Evolutionary conservation across 306 rosid genomes (phyloP), one percentile per base, ranked within the genome.

Genomic region (Dicorynia guianensis): DNA sequence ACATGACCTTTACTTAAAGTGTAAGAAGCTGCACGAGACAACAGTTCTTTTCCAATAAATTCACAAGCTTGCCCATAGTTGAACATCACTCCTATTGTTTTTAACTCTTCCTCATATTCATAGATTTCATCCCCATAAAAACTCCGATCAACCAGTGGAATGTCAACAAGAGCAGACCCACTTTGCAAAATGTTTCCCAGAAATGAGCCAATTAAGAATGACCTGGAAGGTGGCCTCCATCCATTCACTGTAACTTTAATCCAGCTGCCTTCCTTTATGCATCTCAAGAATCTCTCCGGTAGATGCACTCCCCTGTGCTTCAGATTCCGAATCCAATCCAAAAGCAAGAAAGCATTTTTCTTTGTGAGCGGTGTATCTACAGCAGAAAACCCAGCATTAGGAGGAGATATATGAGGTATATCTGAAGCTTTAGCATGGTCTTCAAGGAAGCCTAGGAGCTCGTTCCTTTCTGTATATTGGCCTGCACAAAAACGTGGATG

Each of bases 251-350:
- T 86, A 59, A 82, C 84, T 66, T 77, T 86, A 33, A 93, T 84
- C 93, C 96, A 91, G 38, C 79, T 58, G 6, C 98, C 97, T 56
- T 80, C 89, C 83, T 76, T 83, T 61, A 91, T 76, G 81, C 82
- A 76, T 3, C 58, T 68, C 81, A 88, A 71, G 58, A 93, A 89
- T 55, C 49, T 85, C 54, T 9, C 35, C 0, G 93, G 88, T 14
- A 86, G 11, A 25, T 2, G 30, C 47, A 4, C 8, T 8, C 80
- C 36, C 35, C 66, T 56, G 4, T 1, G 0, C 15, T 13, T 76
- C 44, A 85, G 75, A 8, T 74, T 38, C 6, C 43, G 79, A 75
- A 93, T 89, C 98, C 98, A 91, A 8, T 72, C 72, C 82, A 93
- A 77, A 20, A 91, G 87, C 63, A 93, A 64, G 81, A 89, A 74